phyloP scores from a whole-genome alignment of 768 basidiomycete species.

The Filobasidium wieringae region DNA sequence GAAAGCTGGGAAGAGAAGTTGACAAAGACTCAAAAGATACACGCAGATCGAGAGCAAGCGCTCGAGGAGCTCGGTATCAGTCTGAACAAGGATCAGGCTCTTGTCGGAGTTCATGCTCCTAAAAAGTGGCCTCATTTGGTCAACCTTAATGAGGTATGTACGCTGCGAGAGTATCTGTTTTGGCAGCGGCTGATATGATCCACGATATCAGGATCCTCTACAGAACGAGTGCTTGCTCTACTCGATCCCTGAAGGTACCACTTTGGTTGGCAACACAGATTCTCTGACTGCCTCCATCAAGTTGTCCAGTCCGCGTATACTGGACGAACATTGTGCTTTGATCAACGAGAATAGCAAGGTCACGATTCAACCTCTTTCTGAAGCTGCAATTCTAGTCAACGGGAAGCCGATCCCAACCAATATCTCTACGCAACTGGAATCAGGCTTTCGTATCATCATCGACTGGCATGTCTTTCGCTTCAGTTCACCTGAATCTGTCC shows the following conservation, averaged over 20 bases:
- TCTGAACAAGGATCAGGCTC: constrained; percentile 64
- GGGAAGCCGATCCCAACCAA: constrained; percentile 71
- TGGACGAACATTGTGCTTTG: constrained; percentile 84
- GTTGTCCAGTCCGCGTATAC: constrained; percentile 81
- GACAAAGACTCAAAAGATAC: constrained; percentile 78
- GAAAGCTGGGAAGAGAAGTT: constrained; percentile 87
- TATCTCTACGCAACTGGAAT: constrained; percentile 72
- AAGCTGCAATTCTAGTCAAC: constrained; percentile 74
- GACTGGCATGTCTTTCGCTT: constrained; percentile 97
- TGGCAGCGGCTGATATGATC: too few relatives aligned
- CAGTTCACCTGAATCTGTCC: constrained; percentile 23
- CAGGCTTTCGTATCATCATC: constrained; percentile 92
- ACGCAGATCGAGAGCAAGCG: constrained; percentile 93
- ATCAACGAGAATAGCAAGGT: constrained; percentile 79
- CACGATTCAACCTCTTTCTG: constrained; percentile 60
- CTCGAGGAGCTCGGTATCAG: constrained; percentile 95
- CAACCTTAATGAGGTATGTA: constrained; percentile 34
- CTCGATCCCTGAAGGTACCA: constrained; percentile 75
- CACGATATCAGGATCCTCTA: constrained; percentile 40
- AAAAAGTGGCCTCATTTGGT: constrained; percentile 53
- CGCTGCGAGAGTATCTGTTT: too few relatives aligned
- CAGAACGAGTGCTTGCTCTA: constrained; percentile 42
- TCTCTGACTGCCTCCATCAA: constrained; percentile 73
- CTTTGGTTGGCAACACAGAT: constrained; percentile 73
- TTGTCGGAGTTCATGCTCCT: constrained; percentile 93